Percentiles rank a stretch among this genome's conserved stretches.
Evolutionary conservation across 2,329 filamentous ascomycete species (phyloP).

Genomic region (Ambrosiella beaveri): DNA sequence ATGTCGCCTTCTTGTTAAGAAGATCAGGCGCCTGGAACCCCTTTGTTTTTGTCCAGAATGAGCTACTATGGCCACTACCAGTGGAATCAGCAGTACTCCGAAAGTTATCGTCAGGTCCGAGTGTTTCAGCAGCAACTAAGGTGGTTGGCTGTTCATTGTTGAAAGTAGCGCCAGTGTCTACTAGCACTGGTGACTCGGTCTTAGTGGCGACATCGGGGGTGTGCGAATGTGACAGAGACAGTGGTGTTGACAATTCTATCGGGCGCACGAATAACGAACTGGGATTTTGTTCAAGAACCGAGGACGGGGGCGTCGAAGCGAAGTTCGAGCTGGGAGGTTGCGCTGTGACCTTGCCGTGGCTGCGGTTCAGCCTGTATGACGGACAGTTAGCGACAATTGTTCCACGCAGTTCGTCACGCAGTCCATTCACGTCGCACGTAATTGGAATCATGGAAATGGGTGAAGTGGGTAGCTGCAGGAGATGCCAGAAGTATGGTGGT

Average conservation of each 20-base stretch:
- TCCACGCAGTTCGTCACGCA: background rate
- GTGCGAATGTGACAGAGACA: background rate
- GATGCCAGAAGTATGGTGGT: too few species aligned
- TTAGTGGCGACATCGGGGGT: background rate
- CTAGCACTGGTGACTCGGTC: slow-evolving; percentile 2
- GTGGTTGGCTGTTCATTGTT: background rate
- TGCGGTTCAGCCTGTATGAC: slow-evolving; percentile 8
- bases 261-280: background rate
- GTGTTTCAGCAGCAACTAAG: background rate
- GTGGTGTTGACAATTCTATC: slow-evolving; percentile 1
- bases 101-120: background rate
- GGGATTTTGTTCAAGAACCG: background rate
- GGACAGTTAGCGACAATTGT: background rate
- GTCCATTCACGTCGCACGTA: background rate
- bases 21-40: slow-evolving; percentile 20
- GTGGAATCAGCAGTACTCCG: background rate
- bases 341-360: slow-evolving; percentile 9
- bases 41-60: slow-evolving; percentile 12
- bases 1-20: slow-evolving; percentile 20
- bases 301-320: background rate
- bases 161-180: background rate
- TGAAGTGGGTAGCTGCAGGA: too few species aligned
- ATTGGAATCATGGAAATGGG: background rate
- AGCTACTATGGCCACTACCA: slow-evolving; percentile 7
- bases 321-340: background rate